Percentiles rank a stretch among this genome's conserved stretches.
These are phyloP conservation scores for Aspergillus nanangensis DNA, from an alignment of 495 filamentous ascomycete species.

Conservation along the genomic window DNA sequence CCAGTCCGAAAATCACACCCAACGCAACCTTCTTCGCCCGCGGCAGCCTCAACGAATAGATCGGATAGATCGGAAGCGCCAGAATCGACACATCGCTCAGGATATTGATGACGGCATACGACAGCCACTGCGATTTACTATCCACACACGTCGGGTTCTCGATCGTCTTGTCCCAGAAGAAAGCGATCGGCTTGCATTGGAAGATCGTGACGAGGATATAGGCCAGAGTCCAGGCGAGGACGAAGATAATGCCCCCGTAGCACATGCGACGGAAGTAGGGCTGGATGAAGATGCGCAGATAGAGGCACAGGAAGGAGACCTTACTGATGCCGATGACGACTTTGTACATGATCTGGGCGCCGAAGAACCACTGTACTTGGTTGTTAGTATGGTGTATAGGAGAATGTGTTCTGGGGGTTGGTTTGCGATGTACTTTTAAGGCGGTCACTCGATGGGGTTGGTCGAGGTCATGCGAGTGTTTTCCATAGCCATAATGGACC, in stretches of 20 bases:
- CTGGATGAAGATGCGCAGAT: conserved; percentile 18
- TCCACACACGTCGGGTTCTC: conserved; percentile 11
- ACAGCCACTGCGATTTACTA: conserved; percentile 10
- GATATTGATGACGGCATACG: conserved; percentile 21
- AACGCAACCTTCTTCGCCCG: conserved; percentile 26
- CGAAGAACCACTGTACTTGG: conserved; percentile 15
- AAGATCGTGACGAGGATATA: conserved; percentile 19
- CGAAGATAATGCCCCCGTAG: conserved; percentile 13
- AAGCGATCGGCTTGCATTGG: conserved; percentile 23
- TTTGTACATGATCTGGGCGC: conserved; percentile 14
- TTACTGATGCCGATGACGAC: conserved; percentile 16
- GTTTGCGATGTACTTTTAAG: conserved; percentile 8
- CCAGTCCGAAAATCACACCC: conserved; percentile 29
- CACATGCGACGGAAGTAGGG: conserved; percentile 14
- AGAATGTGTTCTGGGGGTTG: neutral
- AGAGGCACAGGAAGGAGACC: conserved; percentile 14
- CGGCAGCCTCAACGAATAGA: conserved; percentile 29
- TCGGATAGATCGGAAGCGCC: conserved; percentile 31
- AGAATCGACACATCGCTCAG: conserved; percentile 36
- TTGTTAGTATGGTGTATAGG: neutral
- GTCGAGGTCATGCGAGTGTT: conserved; percentile 1
- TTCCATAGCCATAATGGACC: conserved; percentile 8
- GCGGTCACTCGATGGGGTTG: neutral
- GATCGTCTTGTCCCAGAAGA: conserved; percentile 20
- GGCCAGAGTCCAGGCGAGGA: conserved; percentile 14